A percentile compares a stretch with the other conserved stretches of the same genome.
Evolutionary conservation across 1,284 basidiomycete species (phyloP).

Genomic region (Golubevia pallescens): DNA sequence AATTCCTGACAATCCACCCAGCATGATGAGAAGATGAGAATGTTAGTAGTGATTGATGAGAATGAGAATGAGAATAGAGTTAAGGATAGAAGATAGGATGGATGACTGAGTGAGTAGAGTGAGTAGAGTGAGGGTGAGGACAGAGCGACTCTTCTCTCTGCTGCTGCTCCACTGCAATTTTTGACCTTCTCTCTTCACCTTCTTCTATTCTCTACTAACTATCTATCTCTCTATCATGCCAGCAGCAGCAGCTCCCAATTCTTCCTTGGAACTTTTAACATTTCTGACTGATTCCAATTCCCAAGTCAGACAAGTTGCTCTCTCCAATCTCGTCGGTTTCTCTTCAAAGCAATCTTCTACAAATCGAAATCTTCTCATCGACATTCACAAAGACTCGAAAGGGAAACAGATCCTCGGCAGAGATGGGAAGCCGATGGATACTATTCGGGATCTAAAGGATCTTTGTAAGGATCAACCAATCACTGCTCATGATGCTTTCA

Average conservation of each 20-base stretch:
- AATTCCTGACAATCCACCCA: too few species aligned
- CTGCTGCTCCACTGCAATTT: too few species aligned
- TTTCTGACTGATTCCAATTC: slow-evolving; percentile 87
- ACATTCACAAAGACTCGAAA: slow-evolving; percentile 39
- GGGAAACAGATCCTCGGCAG: slow-evolving; percentile 33
- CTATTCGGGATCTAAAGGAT: slow-evolving; percentile 74
- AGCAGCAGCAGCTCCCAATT: background rate
- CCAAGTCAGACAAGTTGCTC: slow-evolving; percentile 82
- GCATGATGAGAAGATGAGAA: too few species aligned
- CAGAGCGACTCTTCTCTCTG: too few species aligned
- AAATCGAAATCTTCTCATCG: slow-evolving; percentile 41
- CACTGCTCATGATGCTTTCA: slow-evolving; percentile 92
- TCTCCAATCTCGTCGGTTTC: slow-evolving; percentile 75
- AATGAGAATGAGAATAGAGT: too few species aligned
- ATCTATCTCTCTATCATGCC: background rate
- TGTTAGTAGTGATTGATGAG: too few species aligned
- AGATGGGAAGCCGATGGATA: slow-evolving; percentile 51
- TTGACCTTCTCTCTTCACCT: too few species aligned
- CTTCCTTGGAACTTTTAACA: slow-evolving; percentile 69
- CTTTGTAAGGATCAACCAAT: slow-evolving; percentile 80
- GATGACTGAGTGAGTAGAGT: too few species aligned
- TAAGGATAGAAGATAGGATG: too few species aligned
- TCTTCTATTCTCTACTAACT: background rate
- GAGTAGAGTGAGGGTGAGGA: too few species aligned
- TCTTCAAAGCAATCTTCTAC: slow-evolving; percentile 38